Conservation (phyloP, 2,329 filamentous ascomycete genomes). For the Dothideomycetes sp. region DNA sequence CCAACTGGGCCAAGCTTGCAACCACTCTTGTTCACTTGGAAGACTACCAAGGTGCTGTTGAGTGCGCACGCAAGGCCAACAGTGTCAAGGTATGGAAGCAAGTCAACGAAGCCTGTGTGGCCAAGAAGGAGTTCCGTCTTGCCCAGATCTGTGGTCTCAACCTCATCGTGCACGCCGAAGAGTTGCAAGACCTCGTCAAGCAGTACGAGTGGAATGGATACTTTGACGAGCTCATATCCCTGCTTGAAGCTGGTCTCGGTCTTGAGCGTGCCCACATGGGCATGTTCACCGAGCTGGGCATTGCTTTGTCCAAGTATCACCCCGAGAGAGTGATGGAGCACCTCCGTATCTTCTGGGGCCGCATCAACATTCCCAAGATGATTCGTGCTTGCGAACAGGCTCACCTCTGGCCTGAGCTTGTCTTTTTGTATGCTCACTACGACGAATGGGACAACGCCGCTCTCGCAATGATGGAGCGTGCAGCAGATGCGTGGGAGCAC, state of each 20-base stretch:
- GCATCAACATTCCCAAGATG: conserved; percentile 97
- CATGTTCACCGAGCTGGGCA: conserved; percentile 89
- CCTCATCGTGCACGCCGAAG: conserved; percentile 93
- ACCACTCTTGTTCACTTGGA: conserved; percentile 94
- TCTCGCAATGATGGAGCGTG: conserved; percentile 93
- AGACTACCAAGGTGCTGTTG: conserved; percentile 95
- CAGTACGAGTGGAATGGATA: conserved; percentile 96
- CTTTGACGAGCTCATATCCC: conserved; percentile 92
- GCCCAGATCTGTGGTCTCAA: conserved; percentile 98
- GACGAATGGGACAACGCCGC: conserved; percentile 98
- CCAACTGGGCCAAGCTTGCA: conserved; percentile 98
- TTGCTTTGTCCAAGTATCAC: conserved; percentile 87
- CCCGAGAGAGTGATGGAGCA: conserved; percentile 97
- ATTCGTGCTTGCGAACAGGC: conserved; percentile 88
- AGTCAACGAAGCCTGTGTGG: conserved; percentile 90
- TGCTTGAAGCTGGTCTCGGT: conserved; percentile 90
- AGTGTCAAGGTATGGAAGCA: conserved; percentile 99
- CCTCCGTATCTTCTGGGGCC: conserved; percentile 94
- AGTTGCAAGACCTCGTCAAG: conserved; percentile 82
- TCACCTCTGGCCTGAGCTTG: conserved; percentile 91
- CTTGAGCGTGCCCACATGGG: conserved; percentile 68
- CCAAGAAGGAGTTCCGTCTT: conserved; percentile 97
- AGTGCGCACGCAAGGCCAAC: conserved; percentile 96
- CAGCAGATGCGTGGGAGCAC: conserved; percentile 97
- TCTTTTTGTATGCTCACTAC: conserved; percentile 97